Conservation (phyloP, 495 filamentous ascomycete species). For the Aspergillus cavernicola region DNA sequence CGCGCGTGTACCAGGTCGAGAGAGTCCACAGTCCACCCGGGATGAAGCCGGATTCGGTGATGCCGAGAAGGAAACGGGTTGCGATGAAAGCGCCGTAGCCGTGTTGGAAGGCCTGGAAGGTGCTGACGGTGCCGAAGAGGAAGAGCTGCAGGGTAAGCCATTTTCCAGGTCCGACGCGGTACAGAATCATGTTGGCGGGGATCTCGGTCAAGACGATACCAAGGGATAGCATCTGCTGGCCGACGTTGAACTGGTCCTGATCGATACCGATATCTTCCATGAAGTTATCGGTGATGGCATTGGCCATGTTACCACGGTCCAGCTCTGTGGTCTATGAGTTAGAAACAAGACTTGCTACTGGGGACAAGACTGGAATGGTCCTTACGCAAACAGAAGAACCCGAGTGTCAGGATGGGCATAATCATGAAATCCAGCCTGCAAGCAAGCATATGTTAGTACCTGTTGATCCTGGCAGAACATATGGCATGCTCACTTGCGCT, state of each 20-base stretch:
- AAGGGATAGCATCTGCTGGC: conserved; percentile 49
- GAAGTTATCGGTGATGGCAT: conserved; percentile 48
- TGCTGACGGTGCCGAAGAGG: conserved; percentile 54
- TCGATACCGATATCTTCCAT: conserved; percentile 49
- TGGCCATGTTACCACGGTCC: conserved; percentile 50
- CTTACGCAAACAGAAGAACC: conserved; percentile 13
- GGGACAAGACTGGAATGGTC: too few species aligned
- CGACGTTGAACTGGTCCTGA: conserved; percentile 55
- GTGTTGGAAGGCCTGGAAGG: conserved; percentile 55
- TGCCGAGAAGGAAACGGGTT: conserved; percentile 51
- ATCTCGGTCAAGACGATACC: conserved; percentile 57
- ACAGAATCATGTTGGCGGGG: conserved; percentile 53
- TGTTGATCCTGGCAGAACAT: neutral
- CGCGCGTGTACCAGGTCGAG: conserved; percentile 9
- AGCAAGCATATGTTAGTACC: neutral
- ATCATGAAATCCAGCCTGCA: conserved; percentile 11
- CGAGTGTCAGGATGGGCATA: conserved; percentile 13
- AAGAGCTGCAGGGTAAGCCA: conserved; percentile 57
- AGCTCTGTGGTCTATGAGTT: conserved; percentile 26
- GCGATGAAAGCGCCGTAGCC: conserved; percentile 45
- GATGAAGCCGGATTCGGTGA: conserved; percentile 18
- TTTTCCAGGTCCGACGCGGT: conserved; percentile 48
- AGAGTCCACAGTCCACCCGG: conserved; percentile 9
- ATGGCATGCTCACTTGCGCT: conserved; percentile 7
- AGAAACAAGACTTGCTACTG: too few species aligned